phyloP scores from a whole-genome alignment of 345 rosid genomes.

The Rhodamnia argentea region DNA sequence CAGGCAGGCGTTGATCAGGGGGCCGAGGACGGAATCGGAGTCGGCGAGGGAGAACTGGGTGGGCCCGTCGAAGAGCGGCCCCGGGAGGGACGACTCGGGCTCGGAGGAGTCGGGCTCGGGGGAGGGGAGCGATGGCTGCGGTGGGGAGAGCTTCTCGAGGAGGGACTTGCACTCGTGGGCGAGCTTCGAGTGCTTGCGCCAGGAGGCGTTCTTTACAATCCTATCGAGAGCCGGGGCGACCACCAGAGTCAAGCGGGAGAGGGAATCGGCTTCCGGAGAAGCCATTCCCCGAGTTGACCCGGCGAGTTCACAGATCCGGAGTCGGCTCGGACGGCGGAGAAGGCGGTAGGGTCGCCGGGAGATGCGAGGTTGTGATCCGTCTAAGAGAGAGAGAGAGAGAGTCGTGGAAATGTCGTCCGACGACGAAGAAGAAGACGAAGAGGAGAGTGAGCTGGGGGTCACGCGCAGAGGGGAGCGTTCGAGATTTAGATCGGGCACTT shows the following conservation, averaged over 20 bases:
- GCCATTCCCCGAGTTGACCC: slow-evolving; percentile 78
- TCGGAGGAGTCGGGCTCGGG: slow-evolving; percentile 27
- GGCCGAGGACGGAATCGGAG: slow-evolving; percentile 78
- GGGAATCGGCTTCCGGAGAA: slow-evolving; percentile 99
- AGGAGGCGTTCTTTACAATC: slow-evolving; percentile 86
- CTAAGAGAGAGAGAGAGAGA: background rate
- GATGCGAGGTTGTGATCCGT: background rate
- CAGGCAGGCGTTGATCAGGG: slow-evolving; percentile 66
- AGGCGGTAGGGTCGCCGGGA: background rate
- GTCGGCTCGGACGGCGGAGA: background rate
- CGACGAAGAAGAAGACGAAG: background rate
- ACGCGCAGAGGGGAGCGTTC: background rate
- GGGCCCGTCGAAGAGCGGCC: slow-evolving; percentile 86
- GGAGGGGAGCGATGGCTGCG: slow-evolving; percentile 21
- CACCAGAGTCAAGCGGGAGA: slow-evolving; percentile 78
- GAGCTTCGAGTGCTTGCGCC: slow-evolving; percentile 97
- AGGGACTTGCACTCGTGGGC: slow-evolving; percentile 92
- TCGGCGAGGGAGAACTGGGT: slow-evolving; percentile 63
- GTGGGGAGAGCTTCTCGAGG: slow-evolving; percentile 41
- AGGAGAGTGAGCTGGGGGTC: background rate
- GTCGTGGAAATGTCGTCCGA: background rate
- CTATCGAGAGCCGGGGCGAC: slow-evolving; percentile 76
- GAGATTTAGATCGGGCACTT: slow-evolving; percentile 3
- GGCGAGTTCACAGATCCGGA: background rate
- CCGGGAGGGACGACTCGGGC: slow-evolving; percentile 55